A percentile compares a stretch with the other conserved stretches of the same genome.
Conservation (phyloP, 176 grass and related monocot species). For the Carex kokanica region DNA sequence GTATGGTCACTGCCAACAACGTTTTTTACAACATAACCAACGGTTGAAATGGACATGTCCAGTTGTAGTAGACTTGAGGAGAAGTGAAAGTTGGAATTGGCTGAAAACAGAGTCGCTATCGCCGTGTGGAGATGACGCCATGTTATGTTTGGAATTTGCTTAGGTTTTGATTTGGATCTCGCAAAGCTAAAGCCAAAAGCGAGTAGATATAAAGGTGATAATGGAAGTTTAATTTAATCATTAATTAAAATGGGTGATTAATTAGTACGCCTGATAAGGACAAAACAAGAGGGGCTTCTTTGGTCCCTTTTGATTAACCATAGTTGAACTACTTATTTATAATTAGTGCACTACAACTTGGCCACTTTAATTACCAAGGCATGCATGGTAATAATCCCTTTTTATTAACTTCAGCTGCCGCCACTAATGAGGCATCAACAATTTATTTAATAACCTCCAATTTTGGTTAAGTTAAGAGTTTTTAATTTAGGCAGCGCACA, state of each 20-base stretch:
- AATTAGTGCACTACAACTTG: conserved; percentile 3
- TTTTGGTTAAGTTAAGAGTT: not conserved
- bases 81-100: not conserved
- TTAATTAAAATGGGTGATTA: conserved; percentile 15
- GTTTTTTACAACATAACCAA: no score
- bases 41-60: not conserved
- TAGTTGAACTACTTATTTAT: not conserved
- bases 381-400: not conserved
- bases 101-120: not conserved
- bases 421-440: conserved; percentile 22
- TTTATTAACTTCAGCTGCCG: not conserved
- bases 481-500: no score
- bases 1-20: no score
- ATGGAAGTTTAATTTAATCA: not conserved
- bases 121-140: conserved; percentile 16
- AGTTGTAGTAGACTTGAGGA: not conserved
- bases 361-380: not conserved
- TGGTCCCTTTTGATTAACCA: conserved; percentile 4
- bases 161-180: conserved; percentile 6
- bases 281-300: conserved; percentile 5
- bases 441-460: not conserved
- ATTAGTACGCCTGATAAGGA: conserved; percentile 23
- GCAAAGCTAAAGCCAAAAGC: not conserved
- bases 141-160: conserved; percentile 14
- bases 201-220: not conserved